Evolutionary conservation across 2,329 filamentous ascomycete genomes (phyloP).

Genomic region (Alternaria metachromatica): DNA sequence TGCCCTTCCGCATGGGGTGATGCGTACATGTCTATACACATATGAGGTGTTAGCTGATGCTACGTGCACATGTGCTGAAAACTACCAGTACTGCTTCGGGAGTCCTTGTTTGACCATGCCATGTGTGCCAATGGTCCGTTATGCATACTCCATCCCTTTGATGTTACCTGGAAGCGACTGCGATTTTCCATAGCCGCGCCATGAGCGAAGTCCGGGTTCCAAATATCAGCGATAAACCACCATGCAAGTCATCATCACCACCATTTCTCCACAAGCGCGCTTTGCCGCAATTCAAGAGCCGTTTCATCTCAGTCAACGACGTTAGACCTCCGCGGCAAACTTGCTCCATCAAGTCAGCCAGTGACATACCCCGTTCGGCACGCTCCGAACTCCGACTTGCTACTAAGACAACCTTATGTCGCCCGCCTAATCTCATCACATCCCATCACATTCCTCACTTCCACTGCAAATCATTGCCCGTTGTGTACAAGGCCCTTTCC

Average conservation of each 20-base stretch:
- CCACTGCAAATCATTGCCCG: background rate
- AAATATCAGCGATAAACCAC: background rate
- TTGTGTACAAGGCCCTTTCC: background rate
- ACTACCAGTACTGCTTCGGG: background rate
- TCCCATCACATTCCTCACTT: background rate
- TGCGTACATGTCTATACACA: background rate
- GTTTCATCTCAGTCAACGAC: background rate
- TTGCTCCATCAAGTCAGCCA: background rate
- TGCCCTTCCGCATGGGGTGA: background rate
- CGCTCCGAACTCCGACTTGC: background rate
- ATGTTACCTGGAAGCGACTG: background rate
- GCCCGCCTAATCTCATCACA: background rate
- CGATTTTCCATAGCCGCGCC: background rate
- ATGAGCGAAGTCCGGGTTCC: background rate
- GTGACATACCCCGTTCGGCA: background rate
- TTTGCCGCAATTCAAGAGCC: background rate
- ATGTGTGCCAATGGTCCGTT: background rate
- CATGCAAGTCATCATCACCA: background rate
- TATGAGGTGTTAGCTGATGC: background rate
- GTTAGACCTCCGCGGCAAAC: background rate
- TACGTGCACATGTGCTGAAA: background rate
- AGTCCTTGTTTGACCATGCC: background rate
- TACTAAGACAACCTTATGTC: background rate
- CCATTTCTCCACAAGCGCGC: background rate
- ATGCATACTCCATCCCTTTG: no score